These are phyloP conservation scores for Suillus weaverae DNA, from an alignment of 768 basidiomycete species.

Conservation along the genomic window DNA sequence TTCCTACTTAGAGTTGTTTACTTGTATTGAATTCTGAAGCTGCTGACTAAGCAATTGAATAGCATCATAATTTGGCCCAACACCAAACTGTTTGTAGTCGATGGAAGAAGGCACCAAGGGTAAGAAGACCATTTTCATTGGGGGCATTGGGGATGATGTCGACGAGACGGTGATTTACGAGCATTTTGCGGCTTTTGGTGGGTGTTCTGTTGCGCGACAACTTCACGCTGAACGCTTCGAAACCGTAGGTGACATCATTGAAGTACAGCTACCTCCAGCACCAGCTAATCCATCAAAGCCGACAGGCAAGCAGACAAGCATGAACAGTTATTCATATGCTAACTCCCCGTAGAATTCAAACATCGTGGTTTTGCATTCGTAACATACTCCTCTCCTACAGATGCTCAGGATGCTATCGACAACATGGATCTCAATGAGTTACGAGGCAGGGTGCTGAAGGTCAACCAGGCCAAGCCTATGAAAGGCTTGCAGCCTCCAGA, in stretches of 20 bases:
- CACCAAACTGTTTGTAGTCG: not conserved
- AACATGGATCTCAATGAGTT: conserved; percentile 98
- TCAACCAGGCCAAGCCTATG: conserved; percentile 82
- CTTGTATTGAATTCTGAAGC: not conserved
- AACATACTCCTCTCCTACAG: conserved; percentile 74
- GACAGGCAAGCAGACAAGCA: conserved; percentile 41
- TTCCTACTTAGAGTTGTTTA: not conserved
- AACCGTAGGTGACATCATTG: conserved; percentile 81
- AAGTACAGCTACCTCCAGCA: conserved; percentile 85
- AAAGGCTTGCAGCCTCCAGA: conserved; percentile 63
- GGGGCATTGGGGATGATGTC: conserved; percentile 80
- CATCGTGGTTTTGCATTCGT: conserved; percentile 95
- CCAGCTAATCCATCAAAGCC: conserved; percentile 67
- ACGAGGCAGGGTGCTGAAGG: conserved; percentile 72
- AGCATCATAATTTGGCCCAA: not conserved
- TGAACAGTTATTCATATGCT: conserved; percentile 12
- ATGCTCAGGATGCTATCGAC: conserved; percentile 96
- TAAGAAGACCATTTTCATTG: conserved; percentile 87
- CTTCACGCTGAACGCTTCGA: conserved; percentile 8
- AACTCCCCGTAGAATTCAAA: conserved; percentile 53
- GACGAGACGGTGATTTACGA: conserved; percentile 78
- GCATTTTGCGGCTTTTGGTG: conserved; percentile 86
- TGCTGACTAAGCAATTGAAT: not conserved
- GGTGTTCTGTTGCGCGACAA: conserved; percentile 19
- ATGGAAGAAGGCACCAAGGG: conserved; percentile 84